Base-by-base conservation (phyloP, 176 grass and related monocot genomes). In the Rhynchospora breviuscula region DNA sequence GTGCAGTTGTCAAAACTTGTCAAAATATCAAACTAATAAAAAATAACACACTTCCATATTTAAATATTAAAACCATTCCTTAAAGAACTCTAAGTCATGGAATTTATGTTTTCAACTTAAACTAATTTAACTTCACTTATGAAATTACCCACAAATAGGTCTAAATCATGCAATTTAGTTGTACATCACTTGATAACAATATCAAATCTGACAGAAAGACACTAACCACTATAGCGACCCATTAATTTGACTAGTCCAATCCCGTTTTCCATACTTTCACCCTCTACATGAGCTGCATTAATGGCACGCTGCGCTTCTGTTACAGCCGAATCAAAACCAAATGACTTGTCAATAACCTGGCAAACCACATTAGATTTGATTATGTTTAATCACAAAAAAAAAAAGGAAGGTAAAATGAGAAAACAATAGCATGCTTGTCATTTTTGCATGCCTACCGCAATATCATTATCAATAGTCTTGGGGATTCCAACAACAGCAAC, bases 281-380 rank as follows among this genome's bases (percentile, higher is more conserved):
- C 91, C 87, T 99, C 96, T 85, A 99, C 96, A 79, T 99, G 96
- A 86, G 96, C 96, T 33, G 96, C 84, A 87, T 99, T 88, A 89
- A 99, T 99, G 45, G 96, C 96, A 31, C 96, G 92, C 64, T 99
- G 96, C n/a, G 96, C 96, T 88, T 99, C 96, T 88, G 94, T 93
- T 31, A 99, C 96, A 9, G 96, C 96, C 33, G 93, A 89, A 90
- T 99, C 96, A 88, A 99, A 99, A 63, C 96, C 96, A 81, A 99
- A 99, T 26, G 96, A 99, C 70, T 99, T 99, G 83, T 99, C 96
- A 13, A 99, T 99, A 65, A 99, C 86, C 96, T 99, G 85, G 86
- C 25, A 54, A 43, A 76, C 12, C 80, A 90, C 61, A 88, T 81
- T 56, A 40, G 23, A 33, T 59, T 63, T 23, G 56, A 66, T 85